Conservation (phyloP, 306 rosid genomes). For the Begonia peltatifolia region DNA sequence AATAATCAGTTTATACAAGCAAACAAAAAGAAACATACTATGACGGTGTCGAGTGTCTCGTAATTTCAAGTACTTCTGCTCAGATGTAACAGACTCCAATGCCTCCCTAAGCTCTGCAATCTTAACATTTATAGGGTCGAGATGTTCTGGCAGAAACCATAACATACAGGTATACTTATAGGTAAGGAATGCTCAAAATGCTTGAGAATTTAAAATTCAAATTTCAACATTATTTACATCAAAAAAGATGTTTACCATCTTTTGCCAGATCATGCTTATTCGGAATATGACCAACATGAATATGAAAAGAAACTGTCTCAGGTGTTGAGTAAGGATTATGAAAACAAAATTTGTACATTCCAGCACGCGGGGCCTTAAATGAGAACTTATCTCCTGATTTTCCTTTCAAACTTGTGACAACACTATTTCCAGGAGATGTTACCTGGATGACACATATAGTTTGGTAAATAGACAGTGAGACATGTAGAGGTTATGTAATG, state of each 20-base stretch:
- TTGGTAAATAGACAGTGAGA: conserved; percentile 13
- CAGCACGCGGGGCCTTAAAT: conserved; percentile 73
- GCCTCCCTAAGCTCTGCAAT: conserved; percentile 99
- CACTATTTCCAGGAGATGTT: conserved; percentile 66
- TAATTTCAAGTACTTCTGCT: conserved; percentile 86
- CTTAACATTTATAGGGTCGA: conserved; percentile 97
- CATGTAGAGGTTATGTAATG: too few relatives aligned
- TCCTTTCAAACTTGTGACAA: conserved; percentile 57
- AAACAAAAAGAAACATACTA: conserved; percentile 41
- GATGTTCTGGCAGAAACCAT: conserved; percentile 50
- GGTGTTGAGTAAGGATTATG: conserved; percentile 94
- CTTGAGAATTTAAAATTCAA: neutral
- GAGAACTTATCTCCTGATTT: conserved; percentile 85
- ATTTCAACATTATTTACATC: conserved; percentile 14
- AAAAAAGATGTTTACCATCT: conserved; percentile 38
- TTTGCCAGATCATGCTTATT: conserved; percentile 81
- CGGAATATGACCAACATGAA: conserved; percentile 95
- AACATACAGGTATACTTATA: neutral
- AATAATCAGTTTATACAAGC: too few relatives aligned
- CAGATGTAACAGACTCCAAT: conserved; percentile 80
- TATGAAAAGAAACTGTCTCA: conserved; percentile 94
- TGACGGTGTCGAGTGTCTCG: conserved; percentile 93
- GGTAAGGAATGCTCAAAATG: neutral
- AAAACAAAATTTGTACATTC: conserved; percentile 94
- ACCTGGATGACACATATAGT: conserved; percentile 34